phyloP scores from a whole-genome alignment of 805 yeast species.

The Candida andamanensis region DNA sequence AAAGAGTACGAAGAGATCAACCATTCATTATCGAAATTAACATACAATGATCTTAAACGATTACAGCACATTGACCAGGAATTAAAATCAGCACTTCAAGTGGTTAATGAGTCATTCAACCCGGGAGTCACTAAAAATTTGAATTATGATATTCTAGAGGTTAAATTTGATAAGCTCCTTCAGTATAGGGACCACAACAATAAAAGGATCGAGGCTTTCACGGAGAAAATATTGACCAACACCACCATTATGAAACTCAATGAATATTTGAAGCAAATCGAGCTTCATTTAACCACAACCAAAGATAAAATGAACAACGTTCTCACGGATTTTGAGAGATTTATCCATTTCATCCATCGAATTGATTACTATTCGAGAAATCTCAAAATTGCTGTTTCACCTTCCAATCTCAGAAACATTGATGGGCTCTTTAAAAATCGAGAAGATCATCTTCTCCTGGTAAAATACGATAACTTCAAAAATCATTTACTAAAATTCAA shows the following conservation, averaged over 20 bases:
- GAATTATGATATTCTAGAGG: constrained; percentile 2
- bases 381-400: constrained; percentile 8
- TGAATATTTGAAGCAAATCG: constrained; percentile 6
- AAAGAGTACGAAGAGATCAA: constrained; percentile 8
- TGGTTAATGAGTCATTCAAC: constrained; percentile 3
- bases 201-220: constrained; percentile 2
- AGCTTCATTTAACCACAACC: constrained; percentile 2
- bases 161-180: constrained; percentile 5
- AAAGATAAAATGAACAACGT: constrained; percentile 5
- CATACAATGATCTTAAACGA: constrained; percentile 6
- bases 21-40: constrained; percentile 5
- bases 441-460: constrained; percentile 1
- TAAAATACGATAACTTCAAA: constrained; percentile 8
- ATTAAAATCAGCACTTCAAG: constrained; percentile 1
- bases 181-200: constrained; percentile 1
- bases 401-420: constrained; percentile 6
- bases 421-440: constrained; percentile 1
- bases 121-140: constrained; percentile 6
- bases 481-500: constrained; percentile 5
- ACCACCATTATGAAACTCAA: constrained; percentile 5
- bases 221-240: constrained; percentile 3
- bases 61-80: constrained; percentile 5
- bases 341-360: constrained; percentile 9
- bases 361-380: constrained; percentile 9
- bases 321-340: constrained; percentile 8